phyloP scores from a whole-genome alignment of 2,329 filamentous ascomycete genomes.

The Hymenotorrendiella dingleyae region DNA sequence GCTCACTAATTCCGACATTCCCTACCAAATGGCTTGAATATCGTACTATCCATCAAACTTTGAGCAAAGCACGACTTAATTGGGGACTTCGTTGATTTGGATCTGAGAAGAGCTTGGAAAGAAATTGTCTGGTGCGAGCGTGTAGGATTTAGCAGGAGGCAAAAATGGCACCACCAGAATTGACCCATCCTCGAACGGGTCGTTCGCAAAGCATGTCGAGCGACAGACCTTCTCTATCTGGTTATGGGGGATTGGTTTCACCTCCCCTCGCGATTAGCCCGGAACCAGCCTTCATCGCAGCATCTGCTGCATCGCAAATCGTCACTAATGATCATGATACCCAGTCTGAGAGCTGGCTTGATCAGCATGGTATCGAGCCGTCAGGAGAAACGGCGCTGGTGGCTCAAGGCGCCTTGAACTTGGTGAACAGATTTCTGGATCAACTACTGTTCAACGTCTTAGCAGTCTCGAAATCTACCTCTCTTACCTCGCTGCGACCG shows the following conservation, averaged over 20 bases:
- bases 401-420: constrained; percentile 63
- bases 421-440: constrained; percentile 90
- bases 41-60: no score
- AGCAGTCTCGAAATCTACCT: constrained; percentile 71
- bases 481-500: constrained; percentile 67
- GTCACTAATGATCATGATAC: constrained; percentile 83
- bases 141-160: no score
- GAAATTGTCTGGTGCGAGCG: no score
- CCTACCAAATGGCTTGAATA: no score
- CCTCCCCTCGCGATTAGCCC: constrained; percentile 68
- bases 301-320: constrained; percentile 83
- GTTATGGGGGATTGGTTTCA: constrained; percentile 52
- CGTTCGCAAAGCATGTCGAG: constrained; percentile 59
- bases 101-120: no score
- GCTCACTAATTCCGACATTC: no score
- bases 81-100: no score
- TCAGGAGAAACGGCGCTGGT: constrained; percentile 66
- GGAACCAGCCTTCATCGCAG: constrained; percentile 79
- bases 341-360: constrained; percentile 63
- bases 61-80: no score
- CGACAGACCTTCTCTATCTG: constrained; percentile 59
- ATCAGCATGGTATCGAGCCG: constrained; percentile 60
- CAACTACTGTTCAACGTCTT: constrained; percentile 89
- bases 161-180: constrained; percentile 21
- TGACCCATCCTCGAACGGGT: constrained; percentile 12